Evolutionary conservation across 1,284 basidiomycete genomes (phyloP).

Genomic region (Athelia sp.): DNA sequence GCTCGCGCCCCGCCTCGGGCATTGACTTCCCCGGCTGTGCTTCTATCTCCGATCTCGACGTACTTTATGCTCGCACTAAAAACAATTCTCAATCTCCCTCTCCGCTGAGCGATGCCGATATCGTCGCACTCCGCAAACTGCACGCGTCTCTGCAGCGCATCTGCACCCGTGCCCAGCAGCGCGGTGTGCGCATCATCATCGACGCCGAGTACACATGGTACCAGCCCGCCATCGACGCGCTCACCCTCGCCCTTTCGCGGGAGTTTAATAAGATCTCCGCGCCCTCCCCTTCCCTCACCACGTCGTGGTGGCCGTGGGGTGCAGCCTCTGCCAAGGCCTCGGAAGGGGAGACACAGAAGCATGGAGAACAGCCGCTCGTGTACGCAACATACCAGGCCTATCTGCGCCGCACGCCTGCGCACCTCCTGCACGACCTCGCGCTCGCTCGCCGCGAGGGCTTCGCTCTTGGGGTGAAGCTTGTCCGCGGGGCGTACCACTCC

Average conservation of each 20-base stretch:
- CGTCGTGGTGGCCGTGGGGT: not conserved
- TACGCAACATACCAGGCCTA: conserved; percentile 88
- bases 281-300: not conserved
- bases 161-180: conserved; percentile 53
- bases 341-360: conserved; percentile 6
- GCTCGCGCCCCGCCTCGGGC: conserved; percentile 23
- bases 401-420: conserved; percentile 65
- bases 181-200: conserved; percentile 63
- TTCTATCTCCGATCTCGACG: conserved; percentile 41
- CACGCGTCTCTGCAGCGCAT: conserved; percentile 56
- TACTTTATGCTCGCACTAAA: conserved; percentile 25
- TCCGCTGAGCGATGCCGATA: conserved; percentile 45
- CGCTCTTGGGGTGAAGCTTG: conserved; percentile 89
- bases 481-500: conserved; percentile 90
- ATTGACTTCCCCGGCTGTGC: conserved; percentile 59
- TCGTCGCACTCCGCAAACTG: conserved; percentile 54
- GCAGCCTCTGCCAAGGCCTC: not conserved
- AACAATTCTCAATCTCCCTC: conserved; percentile 4
- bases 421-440: conserved; percentile 63
- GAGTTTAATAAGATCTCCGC: conserved; percentile 63
- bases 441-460: conserved; percentile 71
- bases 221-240: conserved; percentile 81
- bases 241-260: conserved; percentile 69
- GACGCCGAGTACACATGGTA: conserved; percentile 88
- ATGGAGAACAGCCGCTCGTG: conserved; percentile 52